Base-by-base conservation (phyloP, 2,329 filamentous ascomycete genomes). In the Verticillium albo-atrum region DNA sequence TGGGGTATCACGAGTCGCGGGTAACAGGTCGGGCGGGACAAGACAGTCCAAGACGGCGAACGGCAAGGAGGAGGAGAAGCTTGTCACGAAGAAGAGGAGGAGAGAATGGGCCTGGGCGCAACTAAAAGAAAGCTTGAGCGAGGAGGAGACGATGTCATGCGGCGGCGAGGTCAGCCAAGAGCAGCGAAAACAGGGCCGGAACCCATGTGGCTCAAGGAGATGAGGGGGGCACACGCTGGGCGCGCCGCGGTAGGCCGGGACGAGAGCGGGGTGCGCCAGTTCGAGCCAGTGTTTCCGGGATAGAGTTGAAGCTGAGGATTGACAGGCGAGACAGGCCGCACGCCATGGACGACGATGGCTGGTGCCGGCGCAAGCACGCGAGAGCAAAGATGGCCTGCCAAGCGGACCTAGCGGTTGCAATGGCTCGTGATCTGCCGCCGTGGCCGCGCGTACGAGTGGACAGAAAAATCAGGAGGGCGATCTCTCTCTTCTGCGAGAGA, bases 81-180 rank as follows among this genome's bases (percentile, higher is more conserved):
- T 50, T 58, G 56, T 34, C 56, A 53, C 27, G 47, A 34, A 17
- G 32, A 37, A 53, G 56, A 58, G 23, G 20, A 27, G 37, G 12
- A 34, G 4, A 28, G 15, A 26, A 26, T 6, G 42, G 17, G 26
- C n/a, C 26, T 32, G 23, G 32, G 42, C 27, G 26, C 23, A 35
- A 34, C 17, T 50, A 50, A 50, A 50, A 55, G 32, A 55, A 42
- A 37, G 35, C 23, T 28, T 47, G 54, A 20, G 14, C 42, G 52
- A 30, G 51, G 15, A 7, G 20, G 25, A 37, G 54, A 30, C 54
- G 54, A 56, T 56, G 54, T 56, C 54, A 56, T 56, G 25, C 23
- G 25, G 14, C 54, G 34, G 5, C 54, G 54, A 47, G 54, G 32
- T 47, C 54, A 56, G 54, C 54, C 54, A 56, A 56, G 54, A 14